Conservation (phyloP, 306 rosid species). For the Trifolium fragiferum region DNA sequence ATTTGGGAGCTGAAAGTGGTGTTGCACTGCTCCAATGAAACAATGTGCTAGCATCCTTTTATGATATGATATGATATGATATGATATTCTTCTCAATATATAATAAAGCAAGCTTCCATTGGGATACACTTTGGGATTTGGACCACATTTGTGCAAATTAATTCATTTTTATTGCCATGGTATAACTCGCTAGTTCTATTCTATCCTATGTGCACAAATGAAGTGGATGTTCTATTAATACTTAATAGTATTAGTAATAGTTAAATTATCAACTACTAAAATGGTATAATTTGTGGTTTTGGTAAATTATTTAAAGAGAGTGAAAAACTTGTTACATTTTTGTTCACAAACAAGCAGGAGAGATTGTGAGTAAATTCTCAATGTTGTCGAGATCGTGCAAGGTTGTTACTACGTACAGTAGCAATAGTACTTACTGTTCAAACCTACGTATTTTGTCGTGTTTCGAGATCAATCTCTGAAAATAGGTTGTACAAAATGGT, state of each 20-base stretch:
- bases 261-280: too few species aligned
- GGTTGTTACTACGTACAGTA: not conserved
- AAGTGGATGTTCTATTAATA: too few species aligned
- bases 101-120: slow-evolving; percentile 25
- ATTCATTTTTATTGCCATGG: not conserved
- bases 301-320: not conserved
- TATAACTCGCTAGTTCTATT: too few species aligned
- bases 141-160: slow-evolving; percentile 33
- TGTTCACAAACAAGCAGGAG: not conserved
- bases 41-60: slow-evolving; percentile 34
- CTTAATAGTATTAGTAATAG: too few species aligned
- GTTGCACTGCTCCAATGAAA: slow-evolving; percentile 46
- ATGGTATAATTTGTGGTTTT: too few species aligned
- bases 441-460: slow-evolving; percentile 13
- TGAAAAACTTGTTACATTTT: not conserved
- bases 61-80: too few species aligned
- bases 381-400: not conserved
- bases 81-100: slow-evolving; percentile 28
- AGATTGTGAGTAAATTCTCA: not conserved
- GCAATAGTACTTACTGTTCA: not conserved
- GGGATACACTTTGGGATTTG: slow-evolving; percentile 10
- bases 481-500: slow-evolving; percentile 30
- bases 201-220: too few species aligned
- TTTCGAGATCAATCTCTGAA: not conserved
- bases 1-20: slow-evolving; percentile 45